Base-by-base conservation (phyloP, 1,284 basidiomycete species). In the Earliella scabrosa region DNA sequence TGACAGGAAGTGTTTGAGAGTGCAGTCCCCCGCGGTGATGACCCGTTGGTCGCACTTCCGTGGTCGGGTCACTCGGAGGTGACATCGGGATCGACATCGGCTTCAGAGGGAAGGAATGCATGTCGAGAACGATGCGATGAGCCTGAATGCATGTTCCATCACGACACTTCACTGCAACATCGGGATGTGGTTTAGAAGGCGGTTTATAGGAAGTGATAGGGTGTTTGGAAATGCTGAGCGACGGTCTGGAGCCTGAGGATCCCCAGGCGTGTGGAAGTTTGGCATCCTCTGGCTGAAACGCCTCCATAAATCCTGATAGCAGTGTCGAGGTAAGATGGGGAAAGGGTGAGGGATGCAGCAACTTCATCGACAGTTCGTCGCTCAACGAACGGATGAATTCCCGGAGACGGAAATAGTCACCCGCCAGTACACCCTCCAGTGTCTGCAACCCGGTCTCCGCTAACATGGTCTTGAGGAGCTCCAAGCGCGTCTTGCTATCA, bases 351-450 rank as follows among this genome's bases (percentile, higher is more conserved):
- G 14, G 13, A n/a, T n/a, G 8, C 35, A 38, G 14, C 11, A 38
- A 18, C 14, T 8, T n/a, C 10, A 3, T 38, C 8, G 14, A n/a
- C n/a, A n/a, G 35, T n/a, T n/a, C 11, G n/a, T n/a, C n/a, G n/a
- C 18, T n/a, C 8, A 8, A 8, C n/a, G 18, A n/a, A 6, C 43
- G 43, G 5, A 44, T 53, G 46, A 54, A 63, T 13, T 50, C 35
- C 16, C 53, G 29, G 8, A 65, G 55, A 20, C 59, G 54, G 27
- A 52, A 58, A 29, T 65, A 65, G 36, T 56, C 55, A 29, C 59
- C 60, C 10, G 63, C 63, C 14, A 44, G 35, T 14, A 65, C 39
- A 1, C 54, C 58, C 1, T 44, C 40, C 44, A 44, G 16, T 7
- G 24, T 29, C 7, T n/a, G 7, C 5, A 24, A 24, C 24, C 26